Conservation (phyloP, 129 eudicot genomes). For the Saposhnikovia divaricata region DNA sequence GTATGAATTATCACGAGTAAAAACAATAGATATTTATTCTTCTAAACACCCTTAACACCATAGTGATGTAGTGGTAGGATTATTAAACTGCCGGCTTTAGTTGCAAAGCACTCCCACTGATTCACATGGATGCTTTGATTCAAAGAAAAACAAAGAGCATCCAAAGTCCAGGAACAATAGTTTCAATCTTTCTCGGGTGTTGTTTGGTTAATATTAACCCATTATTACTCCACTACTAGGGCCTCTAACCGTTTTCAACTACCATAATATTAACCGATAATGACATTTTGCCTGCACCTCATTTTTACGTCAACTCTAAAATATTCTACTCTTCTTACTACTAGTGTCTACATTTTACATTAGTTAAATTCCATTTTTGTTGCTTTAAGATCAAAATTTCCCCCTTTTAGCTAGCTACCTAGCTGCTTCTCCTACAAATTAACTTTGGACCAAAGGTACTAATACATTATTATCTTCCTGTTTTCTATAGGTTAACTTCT, state of each 20-base stretch:
- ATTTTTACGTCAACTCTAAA: background rate
- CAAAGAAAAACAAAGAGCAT: background rate
- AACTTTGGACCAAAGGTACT: background rate
- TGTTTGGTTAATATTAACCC: slow-evolving; percentile 7
- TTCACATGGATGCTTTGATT: slow-evolving; percentile 2
- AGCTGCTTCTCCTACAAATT: background rate
- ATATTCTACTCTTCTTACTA: background rate
- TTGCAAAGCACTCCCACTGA: too few relatives aligned
- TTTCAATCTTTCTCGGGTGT: background rate
- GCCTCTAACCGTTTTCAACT: slow-evolving; percentile 8
- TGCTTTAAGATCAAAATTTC: slow-evolving; percentile 11
- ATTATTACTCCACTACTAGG: slow-evolving; percentile 5
- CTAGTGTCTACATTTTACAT: background rate
- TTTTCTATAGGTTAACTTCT: too few relatives aligned
- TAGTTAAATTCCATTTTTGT: background rate
- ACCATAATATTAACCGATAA: slow-evolving; percentile 8
- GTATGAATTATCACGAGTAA: too few relatives aligned
- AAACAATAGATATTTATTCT: too few relatives aligned
- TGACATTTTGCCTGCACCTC: slow-evolving; percentile 3
- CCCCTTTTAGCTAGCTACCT: background rate
- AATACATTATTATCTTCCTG: background rate
- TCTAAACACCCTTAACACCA: too few relatives aligned
- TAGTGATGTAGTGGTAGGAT: background rate
- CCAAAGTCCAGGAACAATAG: background rate
- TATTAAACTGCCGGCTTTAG: background rate